Conservation (phyloP, 2,329 filamentous ascomycete species). For the Fusarium staphyleae region DNA sequence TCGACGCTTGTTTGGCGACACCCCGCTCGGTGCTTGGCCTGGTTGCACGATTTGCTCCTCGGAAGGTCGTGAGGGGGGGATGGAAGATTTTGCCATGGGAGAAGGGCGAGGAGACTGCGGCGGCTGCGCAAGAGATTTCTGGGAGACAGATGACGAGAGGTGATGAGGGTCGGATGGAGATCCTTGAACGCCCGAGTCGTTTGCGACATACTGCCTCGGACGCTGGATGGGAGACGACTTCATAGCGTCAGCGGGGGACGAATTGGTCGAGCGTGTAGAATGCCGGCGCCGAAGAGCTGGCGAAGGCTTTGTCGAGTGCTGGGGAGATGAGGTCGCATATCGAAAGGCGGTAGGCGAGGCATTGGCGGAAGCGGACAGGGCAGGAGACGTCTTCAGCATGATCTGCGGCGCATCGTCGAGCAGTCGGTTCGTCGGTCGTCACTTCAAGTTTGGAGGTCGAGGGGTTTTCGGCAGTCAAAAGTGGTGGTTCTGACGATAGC, state of each 20-base stretch:
- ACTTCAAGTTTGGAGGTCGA: conserved; percentile 3
- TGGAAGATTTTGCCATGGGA: conserved; percentile 20
- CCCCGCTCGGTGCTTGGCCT: conserved; percentile 30
- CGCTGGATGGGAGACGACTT: conserved; percentile 40
- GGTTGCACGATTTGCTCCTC: conserved; percentile 23
- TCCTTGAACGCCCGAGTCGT: conserved; percentile 33
- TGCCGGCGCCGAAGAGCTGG: conserved; percentile 39
- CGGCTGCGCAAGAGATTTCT: conserved; percentile 31
- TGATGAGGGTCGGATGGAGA: conserved; percentile 29
- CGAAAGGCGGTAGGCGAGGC: conserved; percentile 58
- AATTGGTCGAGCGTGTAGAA: conserved; percentile 34
- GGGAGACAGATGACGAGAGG: conserved; percentile 31
- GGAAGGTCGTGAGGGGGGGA: conserved; percentile 24
- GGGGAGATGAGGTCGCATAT: conserved; percentile 43
- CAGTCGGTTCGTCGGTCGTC: conserved; percentile 29
- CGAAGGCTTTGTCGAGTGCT: conserved; percentile 38
- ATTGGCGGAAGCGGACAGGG: conserved; percentile 59
- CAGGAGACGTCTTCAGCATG: conserved; percentile 67
- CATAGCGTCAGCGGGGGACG: conserved; percentile 35
- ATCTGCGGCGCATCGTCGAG: conserved; percentile 57
- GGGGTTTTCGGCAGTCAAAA: conserved; percentile 27
- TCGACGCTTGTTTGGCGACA: conserved; percentile 48
- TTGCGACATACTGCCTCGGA: conserved; percentile 37
- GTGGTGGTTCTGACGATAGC: conserved; percentile 18
- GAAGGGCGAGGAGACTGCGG: conserved; percentile 32